Percentiles rank a stretch among this genome's conserved stretches.
Evolutionary conservation across 192 early-diverging fungal genomes (phyloP).

Genomic region (Mortierella hygrophila): DNA sequence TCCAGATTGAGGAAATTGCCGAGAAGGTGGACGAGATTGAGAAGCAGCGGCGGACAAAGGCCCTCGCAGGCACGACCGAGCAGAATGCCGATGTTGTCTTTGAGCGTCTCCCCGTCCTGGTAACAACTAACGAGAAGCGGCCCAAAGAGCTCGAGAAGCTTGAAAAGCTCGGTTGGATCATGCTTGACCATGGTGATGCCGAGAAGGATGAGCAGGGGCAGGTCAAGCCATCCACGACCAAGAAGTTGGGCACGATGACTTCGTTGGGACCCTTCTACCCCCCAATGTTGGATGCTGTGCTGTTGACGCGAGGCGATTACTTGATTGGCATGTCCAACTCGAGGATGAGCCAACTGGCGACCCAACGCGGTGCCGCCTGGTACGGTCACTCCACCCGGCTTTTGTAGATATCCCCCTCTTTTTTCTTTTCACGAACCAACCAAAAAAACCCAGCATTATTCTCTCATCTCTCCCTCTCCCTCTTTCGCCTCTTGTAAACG

Average conservation of each 20-base stretch:
- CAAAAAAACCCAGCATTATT: neutral
- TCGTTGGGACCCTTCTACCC: conserved; percentile 41
- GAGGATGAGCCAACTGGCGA: conserved; percentile 43
- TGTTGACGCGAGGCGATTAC: conserved; percentile 49
- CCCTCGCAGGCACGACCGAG: neutral
- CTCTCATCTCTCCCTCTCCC: neutral
- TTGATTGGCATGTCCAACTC: conserved; percentile 53
- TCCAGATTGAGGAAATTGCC: conserved; percentile 53
- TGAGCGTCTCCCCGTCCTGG: conserved; percentile 41
- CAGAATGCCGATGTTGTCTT: conserved; percentile 1
- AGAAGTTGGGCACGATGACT: conserved; percentile 37
- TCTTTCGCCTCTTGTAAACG: neutral
- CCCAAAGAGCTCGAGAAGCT: conserved; percentile 32
- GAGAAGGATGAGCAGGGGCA: conserved; percentile 19
- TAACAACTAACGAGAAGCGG: conserved; percentile 51
- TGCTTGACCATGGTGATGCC: conserved; percentile 44
- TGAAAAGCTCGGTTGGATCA: conserved; percentile 46
- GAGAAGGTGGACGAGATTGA: conserved; percentile 52
- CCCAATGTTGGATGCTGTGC: conserved; percentile 50
- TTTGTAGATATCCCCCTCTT: conserved; percentile 17
- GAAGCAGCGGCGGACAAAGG: conserved; percentile 30
- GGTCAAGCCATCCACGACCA: conserved; percentile 16
- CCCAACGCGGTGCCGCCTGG: conserved; percentile 42
- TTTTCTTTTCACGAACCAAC: neutral
- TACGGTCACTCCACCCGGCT: conserved; percentile 37